Percentiles rank a stretch among this genome's conserved stretches.
These are phyloP conservation scores for Ceratobasidium papillatum DNA, from an alignment of 1,284 basidiomycete species.

Conservation along the genomic window DNA sequence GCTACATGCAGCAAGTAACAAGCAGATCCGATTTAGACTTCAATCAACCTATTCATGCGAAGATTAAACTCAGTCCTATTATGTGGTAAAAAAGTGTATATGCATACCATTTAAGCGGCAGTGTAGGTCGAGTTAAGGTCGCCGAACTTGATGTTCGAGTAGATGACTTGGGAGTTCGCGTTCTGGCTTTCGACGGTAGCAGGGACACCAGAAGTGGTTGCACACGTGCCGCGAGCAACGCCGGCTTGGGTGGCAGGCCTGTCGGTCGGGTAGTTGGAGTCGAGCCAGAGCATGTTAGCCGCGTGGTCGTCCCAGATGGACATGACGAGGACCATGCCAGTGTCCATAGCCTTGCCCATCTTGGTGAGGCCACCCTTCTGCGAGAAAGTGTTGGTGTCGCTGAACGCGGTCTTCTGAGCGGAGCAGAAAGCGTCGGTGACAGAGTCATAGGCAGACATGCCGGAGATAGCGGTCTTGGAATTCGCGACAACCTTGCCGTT, in stretches of 20 bases:
- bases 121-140: slow-evolving; percentile 61
- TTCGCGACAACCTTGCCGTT: slow-evolving; percentile 62
- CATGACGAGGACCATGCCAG: slow-evolving; percentile 65
- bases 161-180: slow-evolving; percentile 64
- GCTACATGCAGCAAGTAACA: background rate
- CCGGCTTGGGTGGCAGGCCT: slow-evolving; percentile 57
- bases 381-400: slow-evolving; percentile 59
- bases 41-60: background rate
- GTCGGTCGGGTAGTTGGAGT: slow-evolving; percentile 61
- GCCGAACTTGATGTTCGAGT: slow-evolving; percentile 67
- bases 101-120: slow-evolving; percentile 40
- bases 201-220: slow-evolving; percentile 60
- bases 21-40: background rate
- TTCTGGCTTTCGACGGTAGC: slow-evolving; percentile 55
- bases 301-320: slow-evolving; percentile 66
- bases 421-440: slow-evolving; percentile 57
- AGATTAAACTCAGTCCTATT: background rate
- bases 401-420: slow-evolving; percentile 57
- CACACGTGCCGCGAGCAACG: slow-evolving; percentile 63
- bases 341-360: slow-evolving; percentile 58
- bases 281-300: slow-evolving; percentile 69
- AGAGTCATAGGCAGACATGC: slow-evolving; percentile 51
- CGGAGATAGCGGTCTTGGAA: slow-evolving; percentile 53
- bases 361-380: slow-evolving; percentile 56
- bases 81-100: background rate